Conservation (phyloP, 2,329 filamentous ascomycete genomes). For the Sporothrix curviconia region DNA sequence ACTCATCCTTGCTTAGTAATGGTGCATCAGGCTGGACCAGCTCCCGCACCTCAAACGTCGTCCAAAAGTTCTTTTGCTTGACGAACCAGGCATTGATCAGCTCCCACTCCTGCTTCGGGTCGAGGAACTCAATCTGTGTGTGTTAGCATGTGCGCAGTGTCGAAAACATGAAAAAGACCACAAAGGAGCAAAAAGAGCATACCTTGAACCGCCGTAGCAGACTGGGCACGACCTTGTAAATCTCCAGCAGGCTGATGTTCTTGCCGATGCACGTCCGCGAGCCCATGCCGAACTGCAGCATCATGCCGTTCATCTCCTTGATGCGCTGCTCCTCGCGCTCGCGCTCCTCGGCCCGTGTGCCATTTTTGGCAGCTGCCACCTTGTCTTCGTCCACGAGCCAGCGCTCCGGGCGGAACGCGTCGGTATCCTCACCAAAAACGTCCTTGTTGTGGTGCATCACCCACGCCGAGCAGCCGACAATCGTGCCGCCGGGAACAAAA, state of each 20-base stretch:
- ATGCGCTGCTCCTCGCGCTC: constrained; percentile 46
- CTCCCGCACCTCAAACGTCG: constrained; percentile 37
- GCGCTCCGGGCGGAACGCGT: constrained; percentile 61
- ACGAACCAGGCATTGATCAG: constrained; percentile 58
- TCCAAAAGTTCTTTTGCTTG: constrained; percentile 51
- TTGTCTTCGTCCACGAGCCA: constrained; percentile 46
- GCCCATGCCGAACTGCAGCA: constrained; percentile 69
- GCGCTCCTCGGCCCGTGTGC: constrained; percentile 18
- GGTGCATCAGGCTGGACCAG: constrained; percentile 28
- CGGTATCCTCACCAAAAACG: constrained; percentile 62
- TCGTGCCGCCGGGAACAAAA: constrained; percentile 61
- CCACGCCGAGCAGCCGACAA: constrained; percentile 70
- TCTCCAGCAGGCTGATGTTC: constrained; percentile 57
- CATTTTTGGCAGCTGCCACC: constrained; percentile 7
- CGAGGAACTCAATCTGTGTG: constrained; percentile 45
- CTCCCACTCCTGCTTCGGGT: constrained; percentile 51
- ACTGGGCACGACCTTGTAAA: constrained; percentile 56
- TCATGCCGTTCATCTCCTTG: constrained; percentile 60
- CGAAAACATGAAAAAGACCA: neutral
- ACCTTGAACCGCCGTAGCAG: constrained; percentile 60
- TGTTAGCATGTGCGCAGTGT: neutral
- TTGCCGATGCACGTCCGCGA: constrained; percentile 64
- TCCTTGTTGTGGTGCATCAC: constrained; percentile 62
- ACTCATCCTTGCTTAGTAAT: neutral
- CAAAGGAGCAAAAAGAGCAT: constrained; percentile 21